Evolutionary conservation across 352 stramenopile genomes (phyloP).

Genomic region (Globisporangium cederbergense): DNA sequence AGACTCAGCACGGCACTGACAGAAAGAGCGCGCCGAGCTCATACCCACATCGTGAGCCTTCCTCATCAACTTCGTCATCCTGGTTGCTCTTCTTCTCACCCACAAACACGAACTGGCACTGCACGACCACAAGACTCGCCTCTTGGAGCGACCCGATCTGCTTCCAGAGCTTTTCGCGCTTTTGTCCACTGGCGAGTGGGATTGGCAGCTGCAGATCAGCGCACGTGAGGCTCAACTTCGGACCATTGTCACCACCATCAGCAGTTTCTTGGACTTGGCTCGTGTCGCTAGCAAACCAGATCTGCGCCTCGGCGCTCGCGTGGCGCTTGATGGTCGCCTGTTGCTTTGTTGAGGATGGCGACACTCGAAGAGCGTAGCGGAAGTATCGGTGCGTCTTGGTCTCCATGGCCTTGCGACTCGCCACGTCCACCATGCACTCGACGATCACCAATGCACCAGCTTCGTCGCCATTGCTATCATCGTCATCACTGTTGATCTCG

Average conservation of each 20-base stretch:
- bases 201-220: conserved; percentile 41
- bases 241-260: neutral
- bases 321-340: conserved; percentile 25
- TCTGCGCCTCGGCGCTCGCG: conserved; percentile 30
- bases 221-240: conserved; percentile 29
- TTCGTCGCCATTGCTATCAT: neutral
- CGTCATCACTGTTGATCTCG: conserved; percentile 35
- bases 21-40: conserved; percentile 55
- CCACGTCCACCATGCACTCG: conserved; percentile 39
- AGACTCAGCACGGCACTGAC: conserved; percentile 43
- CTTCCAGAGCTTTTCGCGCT: conserved; percentile 53
- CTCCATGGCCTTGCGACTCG: conserved; percentile 47
- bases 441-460: conserved; percentile 22
- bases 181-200: neutral
- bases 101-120: conserved; percentile 55
- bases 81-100: conserved; percentile 24
- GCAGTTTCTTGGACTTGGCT: conserved; percentile 10
- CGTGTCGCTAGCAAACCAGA: conserved; percentile 27
- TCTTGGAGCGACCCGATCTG: conserved; percentile 72
- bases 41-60: conserved; percentile 14
- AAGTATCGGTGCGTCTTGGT: conserved; percentile 54
- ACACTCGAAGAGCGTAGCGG: conserved; percentile 44
- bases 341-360: neutral
- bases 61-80: conserved; percentile 2
- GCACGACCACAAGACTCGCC: conserved; percentile 58